Base-by-base conservation (phyloP, 768 basidiomycete species). In the Leccinum boreale region DNA sequence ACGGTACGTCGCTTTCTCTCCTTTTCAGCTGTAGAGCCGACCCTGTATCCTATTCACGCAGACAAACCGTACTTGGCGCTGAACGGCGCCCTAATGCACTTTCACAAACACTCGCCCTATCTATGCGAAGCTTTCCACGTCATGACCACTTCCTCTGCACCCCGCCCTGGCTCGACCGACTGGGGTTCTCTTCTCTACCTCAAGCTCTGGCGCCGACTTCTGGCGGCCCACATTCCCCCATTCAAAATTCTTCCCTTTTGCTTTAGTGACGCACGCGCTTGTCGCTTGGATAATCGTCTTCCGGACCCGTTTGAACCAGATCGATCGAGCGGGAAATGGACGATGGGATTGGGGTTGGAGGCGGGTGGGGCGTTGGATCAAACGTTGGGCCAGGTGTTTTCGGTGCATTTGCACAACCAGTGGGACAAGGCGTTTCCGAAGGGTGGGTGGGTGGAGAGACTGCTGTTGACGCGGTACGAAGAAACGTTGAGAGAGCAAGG, bases 241-340 rank as follows among this genome's bases (percentile, higher is more conserved):
- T 98, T 98, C 78, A 88, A 91, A 65, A 79, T 98, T 46, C 84
- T 99, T 14, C 96, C 96, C 0, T 99, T 91, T 78, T 98, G 96
- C 76, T 94, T 98, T 74, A 86, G 86, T 61, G 96, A 99, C 65
- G 94, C 85, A 4, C 85, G 90, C 19, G 90, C 91, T 5, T 98
- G 96, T 71, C 81, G 93, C n/a, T 75, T 92, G 23, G 94, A 98
- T 72, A 96, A 94, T 65, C 82, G 94, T 3, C 83, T 99, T 4
- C 96, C 96, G 0, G 93, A 97, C 67, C 95, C 96, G 4, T 98
- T 99, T 71, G 66, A 69, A 29, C 79, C 79, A 47, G 87, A 78
- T 64, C 75, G 79, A 48, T 61, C 73, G 19, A 74, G 77, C 50
- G 85, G 84, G 9, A 77, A 72, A 61, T 93, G 92, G 89, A 87